Conservation (phyloP, 2,329 filamentous ascomycete species). For the Rutstroemia sp. region DNA sequence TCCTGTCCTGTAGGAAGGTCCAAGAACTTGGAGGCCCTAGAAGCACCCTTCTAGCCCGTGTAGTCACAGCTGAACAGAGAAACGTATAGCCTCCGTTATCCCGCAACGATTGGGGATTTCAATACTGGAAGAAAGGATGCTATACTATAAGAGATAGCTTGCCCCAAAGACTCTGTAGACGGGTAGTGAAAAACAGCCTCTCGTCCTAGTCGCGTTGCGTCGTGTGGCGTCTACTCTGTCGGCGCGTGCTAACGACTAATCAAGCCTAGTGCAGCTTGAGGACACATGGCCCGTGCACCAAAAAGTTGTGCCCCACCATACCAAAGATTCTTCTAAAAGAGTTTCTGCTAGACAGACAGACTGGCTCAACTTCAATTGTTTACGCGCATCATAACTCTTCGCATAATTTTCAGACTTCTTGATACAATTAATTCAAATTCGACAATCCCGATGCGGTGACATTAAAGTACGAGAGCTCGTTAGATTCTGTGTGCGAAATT, state of each 20-base stretch:
- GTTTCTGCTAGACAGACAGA: neutral
- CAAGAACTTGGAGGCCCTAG: too few relatives aligned
- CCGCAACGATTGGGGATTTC: too few relatives aligned
- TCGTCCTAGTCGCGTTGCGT: neutral
- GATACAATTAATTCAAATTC: neutral
- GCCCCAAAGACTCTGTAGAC: too few relatives aligned
- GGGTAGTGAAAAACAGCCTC: too few relatives aligned
- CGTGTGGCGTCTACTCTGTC: neutral
- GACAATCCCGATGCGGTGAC: neutral
- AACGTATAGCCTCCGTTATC: too few relatives aligned
- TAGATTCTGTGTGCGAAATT: neutral
- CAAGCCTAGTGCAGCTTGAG: neutral
- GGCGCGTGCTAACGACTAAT: neutral
- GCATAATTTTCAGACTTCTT: neutral
- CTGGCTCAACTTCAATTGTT: neutral
- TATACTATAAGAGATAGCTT: too few relatives aligned
- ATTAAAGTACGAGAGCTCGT: neutral
- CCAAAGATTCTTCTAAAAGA: neutral
- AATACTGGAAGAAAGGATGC: too few relatives aligned
- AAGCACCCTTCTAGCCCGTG: too few relatives aligned
- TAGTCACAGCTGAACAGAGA: too few relatives aligned
- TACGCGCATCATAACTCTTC: neutral
- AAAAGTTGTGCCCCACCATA: conserved; percentile 12
- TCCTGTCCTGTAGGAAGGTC: too few relatives aligned
- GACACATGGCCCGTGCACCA: neutral